Evolutionary conservation across 2,329 filamentous ascomycete species (phyloP).

Genomic region (Arthrocladium fulminans): DNA sequence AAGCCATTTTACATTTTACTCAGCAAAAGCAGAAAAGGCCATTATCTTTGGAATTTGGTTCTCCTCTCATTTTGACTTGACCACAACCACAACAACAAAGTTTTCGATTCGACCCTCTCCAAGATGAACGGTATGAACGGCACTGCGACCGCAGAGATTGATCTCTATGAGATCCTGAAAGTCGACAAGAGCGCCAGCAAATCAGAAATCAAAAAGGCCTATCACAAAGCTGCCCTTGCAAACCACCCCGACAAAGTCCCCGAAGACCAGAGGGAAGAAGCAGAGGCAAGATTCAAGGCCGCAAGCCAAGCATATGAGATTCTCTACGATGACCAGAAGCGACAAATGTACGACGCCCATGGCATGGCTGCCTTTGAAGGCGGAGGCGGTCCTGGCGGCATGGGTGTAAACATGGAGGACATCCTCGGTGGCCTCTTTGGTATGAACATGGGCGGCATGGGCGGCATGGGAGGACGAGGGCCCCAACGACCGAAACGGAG

Average conservation of each 20-base stretch:
- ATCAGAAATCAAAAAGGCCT: constrained; percentile 51
- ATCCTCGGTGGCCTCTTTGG: constrained; percentile 63
- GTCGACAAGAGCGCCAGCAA: constrained; percentile 48
- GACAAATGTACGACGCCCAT: constrained; percentile 81
- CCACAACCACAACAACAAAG: background rate
- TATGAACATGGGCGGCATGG: constrained; percentile 57
- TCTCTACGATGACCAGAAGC: constrained; percentile 89
- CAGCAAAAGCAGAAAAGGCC: background rate
- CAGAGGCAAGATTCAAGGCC: constrained; percentile 86
- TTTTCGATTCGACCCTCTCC: background rate
- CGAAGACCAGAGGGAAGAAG: constrained; percentile 71
- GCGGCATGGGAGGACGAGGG: constrained; percentile 40
- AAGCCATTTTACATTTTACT: background rate
- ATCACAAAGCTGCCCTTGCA: constrained; percentile 81
- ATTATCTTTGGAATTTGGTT: background rate
- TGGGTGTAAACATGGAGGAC: constrained; percentile 69
- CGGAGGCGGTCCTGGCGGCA: constrained; percentile 56
- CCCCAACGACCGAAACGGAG: constrained; percentile 61
- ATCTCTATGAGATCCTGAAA: constrained; percentile 42
- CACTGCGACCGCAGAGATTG: constrained; percentile 12
- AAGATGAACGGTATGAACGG: constrained; percentile 8
- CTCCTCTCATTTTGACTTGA: background rate
- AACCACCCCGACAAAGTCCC: constrained; percentile 95
- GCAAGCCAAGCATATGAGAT: constrained; percentile 96
- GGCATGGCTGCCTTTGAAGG: constrained; percentile 95